These are phyloP conservation scores for Pichia sp. DNA, from an alignment of 1,139 yeast species.

Conservation along the genomic window DNA sequence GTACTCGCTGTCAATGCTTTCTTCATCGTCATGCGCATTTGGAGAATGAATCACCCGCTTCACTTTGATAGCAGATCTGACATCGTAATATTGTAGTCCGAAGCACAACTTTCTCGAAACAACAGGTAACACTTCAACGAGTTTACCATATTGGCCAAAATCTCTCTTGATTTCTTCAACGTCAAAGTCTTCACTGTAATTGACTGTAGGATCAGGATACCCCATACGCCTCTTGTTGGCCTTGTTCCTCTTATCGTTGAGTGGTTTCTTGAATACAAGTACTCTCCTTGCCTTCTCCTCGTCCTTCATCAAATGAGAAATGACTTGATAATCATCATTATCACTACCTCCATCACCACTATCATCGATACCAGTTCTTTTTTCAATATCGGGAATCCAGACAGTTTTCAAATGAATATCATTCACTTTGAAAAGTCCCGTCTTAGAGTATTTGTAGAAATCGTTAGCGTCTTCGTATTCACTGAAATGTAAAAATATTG, in stretches of 20 bases:
- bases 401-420: slow-evolving; percentile 42
- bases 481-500: slow-evolving; percentile 47
- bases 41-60: slow-evolving; percentile 25
- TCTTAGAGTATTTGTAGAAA: slow-evolving; percentile 49
- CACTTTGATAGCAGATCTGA: slow-evolving; percentile 58
- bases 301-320: slow-evolving; percentile 15
- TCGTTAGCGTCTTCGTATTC: slow-evolving; percentile 46
- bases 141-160: slow-evolving; percentile 50
- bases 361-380: slow-evolving; percentile 1
- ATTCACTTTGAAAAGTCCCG: slow-evolving; percentile 55
- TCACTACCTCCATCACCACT: slow-evolving; percentile 1
- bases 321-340: slow-evolving; percentile 1
- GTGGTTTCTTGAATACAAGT: slow-evolving; percentile 25
- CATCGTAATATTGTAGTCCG: slow-evolving; percentile 55
- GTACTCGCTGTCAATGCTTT: too few species aligned
- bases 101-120: slow-evolving; percentile 61
- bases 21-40: too few species aligned
- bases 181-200: slow-evolving; percentile 30
- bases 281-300: slow-evolving; percentile 25
- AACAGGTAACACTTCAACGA: slow-evolving; percentile 60
- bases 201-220: slow-evolving; percentile 28
- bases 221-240: slow-evolving; percentile 11
- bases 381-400: slow-evolving; percentile 15
- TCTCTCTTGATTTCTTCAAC: slow-evolving; percentile 38
- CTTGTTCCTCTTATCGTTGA: slow-evolving; percentile 14